These are phyloP conservation scores for Eucalyptus polybractea DNA, from an alignment of 345 rosid species.

Conservation along the genomic window DNA sequence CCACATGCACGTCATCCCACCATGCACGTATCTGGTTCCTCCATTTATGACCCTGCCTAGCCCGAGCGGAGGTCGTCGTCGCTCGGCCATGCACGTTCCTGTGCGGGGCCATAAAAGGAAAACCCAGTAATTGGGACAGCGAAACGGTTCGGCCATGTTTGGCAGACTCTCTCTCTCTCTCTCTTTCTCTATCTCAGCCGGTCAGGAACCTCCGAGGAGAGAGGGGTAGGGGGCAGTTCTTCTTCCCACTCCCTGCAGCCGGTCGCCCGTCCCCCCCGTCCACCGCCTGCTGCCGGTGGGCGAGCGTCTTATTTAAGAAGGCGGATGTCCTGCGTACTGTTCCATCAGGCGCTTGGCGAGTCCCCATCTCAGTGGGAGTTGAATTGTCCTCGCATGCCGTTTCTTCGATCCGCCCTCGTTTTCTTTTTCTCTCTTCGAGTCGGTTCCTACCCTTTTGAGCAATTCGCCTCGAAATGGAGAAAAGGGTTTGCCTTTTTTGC, in stretches of 20 bases:
- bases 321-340: background rate
- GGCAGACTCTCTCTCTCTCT: background rate
- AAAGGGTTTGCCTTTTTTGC: background rate
- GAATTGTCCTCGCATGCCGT: background rate
- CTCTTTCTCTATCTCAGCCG: background rate
- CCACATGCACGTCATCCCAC: background rate
- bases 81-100: background rate
- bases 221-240: background rate
- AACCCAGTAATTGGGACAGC: background rate
- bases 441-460: background rate
- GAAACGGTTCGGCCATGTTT: background rate
- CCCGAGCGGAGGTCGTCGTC: background rate
- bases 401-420: background rate
- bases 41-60: background rate
- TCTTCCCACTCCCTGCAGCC: background rate
- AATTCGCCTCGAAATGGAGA: background rate
- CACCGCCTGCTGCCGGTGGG: background rate
- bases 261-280: background rate
- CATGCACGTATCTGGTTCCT: background rate
- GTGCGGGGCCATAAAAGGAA: background rate
- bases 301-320: background rate
- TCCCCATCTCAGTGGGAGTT: background rate
- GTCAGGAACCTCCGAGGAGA: background rate
- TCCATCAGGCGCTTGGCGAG: background rate
- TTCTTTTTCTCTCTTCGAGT: background rate